Conservation (phyloP, 225 moss, liverwort and hornwort species). For the Marchantia paleacea region DNA sequence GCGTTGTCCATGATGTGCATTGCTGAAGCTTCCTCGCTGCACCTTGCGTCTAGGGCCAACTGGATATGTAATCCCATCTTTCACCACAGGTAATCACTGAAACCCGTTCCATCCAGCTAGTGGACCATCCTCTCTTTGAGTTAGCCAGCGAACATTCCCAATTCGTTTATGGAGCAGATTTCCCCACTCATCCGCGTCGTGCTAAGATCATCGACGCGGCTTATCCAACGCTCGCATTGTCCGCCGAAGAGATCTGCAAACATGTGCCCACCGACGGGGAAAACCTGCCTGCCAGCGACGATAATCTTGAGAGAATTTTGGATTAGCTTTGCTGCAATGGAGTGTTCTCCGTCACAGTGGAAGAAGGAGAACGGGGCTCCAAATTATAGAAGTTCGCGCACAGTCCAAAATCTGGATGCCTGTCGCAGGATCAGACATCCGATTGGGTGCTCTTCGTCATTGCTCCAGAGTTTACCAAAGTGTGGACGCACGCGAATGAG, state of each 20-base stretch:
- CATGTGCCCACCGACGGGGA: not conserved
- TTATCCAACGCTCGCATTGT: conserved; percentile 19
- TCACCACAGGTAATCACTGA: too few species aligned
- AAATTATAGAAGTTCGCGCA: conserved; percentile 26
- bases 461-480: conserved; percentile 11
- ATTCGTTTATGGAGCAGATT: too few species aligned
- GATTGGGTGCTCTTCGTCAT: conserved; percentile 6
- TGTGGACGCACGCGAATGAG: conserved; percentile 20
- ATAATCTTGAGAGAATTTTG: conserved; percentile 26
- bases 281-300: not conserved
- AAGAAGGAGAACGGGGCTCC: not conserved
- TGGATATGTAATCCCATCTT: too few species aligned
- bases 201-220: conserved; percentile 33
- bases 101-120: too few species aligned
- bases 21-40: too few species aligned
- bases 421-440: not conserved
- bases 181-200: too few species aligned
- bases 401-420: conserved; percentile 20
- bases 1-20: too few species aligned
- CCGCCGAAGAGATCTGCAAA: conserved; percentile 35
- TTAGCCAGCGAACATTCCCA: too few species aligned
- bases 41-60: too few species aligned
- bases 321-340: conserved; percentile 23
- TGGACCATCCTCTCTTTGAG: too few species aligned
- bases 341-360: not conserved